Percentiles rank a stretch among this genome's conserved stretches.
Evolutionary conservation across 2,329 filamentous ascomycete genomes (phyloP).

Genomic region (Coniochaeta sp.): DNA sequence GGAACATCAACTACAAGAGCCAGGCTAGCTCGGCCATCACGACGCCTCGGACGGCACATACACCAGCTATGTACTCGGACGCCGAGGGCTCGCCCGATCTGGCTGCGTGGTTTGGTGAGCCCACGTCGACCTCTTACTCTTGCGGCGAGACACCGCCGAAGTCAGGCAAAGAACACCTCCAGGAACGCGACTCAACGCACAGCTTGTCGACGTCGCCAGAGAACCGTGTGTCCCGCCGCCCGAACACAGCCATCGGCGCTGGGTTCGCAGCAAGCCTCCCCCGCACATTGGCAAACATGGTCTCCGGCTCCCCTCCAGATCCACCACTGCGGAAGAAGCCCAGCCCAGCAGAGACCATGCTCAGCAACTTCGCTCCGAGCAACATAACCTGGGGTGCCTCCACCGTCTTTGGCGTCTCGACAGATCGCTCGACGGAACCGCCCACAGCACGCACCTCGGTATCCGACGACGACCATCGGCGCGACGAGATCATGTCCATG

Average conservation of each 20-base stretch:
- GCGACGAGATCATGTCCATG: conserved; percentile 36
- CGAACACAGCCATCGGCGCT: conserved; percentile 44
- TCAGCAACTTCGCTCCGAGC: conserved; percentile 45
- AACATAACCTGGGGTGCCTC: conserved; percentile 44
- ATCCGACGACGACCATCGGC: conserved; percentile 44
- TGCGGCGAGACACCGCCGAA: conserved; percentile 54
- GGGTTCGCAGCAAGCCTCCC: conserved; percentile 49
- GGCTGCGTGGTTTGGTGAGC: conserved; percentile 40
- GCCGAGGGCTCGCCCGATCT: conserved; percentile 51
- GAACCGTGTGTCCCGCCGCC: conserved; percentile 42
- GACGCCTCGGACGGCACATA: conserved; percentile 49
- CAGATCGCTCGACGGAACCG: conserved; percentile 29
- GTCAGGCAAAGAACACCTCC: conserved; percentile 32
- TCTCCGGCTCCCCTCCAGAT: conserved; percentile 32
- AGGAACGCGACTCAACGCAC: conserved; percentile 38
- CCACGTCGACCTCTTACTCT: conserved; percentile 50
- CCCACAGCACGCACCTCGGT: conserved; percentile 39
- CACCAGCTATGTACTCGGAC: conserved; percentile 45
- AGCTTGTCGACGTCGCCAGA: conserved; percentile 54
- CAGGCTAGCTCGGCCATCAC: conserved; percentile 46
- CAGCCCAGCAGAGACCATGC: conserved; percentile 54
- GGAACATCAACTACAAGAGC: conserved; percentile 43
- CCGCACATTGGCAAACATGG: conserved; percentile 29
- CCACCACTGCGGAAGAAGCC: conserved; percentile 38
- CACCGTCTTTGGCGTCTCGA: conserved; percentile 30